Percentiles rank a stretch among this genome's conserved stretches.
Evolutionary conservation across 2,329 filamentous ascomycete species (phyloP).

Genomic region (Blastomyces parvus): DNA sequence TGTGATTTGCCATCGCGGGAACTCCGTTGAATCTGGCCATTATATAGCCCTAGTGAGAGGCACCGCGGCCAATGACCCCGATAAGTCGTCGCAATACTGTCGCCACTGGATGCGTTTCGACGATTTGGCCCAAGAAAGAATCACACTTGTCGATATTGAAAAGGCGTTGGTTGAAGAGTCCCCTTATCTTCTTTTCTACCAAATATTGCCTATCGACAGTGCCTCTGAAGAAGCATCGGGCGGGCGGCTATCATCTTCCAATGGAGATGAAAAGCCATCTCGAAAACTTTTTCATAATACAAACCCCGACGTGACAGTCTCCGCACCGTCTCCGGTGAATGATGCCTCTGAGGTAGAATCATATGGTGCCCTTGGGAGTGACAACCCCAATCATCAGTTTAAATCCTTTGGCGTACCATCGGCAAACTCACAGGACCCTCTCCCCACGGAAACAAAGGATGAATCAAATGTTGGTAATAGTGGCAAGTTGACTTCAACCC

Average conservation of each 20-base stretch:
- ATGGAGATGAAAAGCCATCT: not conserved
- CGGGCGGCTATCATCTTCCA: not conserved
- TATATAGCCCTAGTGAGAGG: conserved; percentile 81
- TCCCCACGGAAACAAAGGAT: not conserved
- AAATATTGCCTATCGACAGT: conserved; percentile 78
- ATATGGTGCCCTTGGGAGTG: not conserved
- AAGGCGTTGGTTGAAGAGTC: conserved; percentile 73
- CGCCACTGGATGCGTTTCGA: conserved; percentile 87
- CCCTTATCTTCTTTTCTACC: conserved; percentile 91
- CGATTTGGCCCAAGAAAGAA: conserved; percentile 64
- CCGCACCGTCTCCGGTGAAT: not conserved
- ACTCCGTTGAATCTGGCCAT: conserved; percentile 77
- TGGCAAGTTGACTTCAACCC: not conserved
- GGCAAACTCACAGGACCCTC: not conserved
- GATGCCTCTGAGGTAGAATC: not conserved
- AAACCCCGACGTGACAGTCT: not conserved
- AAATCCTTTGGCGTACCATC: not conserved
- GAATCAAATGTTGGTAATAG: not conserved
- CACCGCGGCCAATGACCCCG: conserved; percentile 34
- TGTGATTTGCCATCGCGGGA: conserved; percentile 82
- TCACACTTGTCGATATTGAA: conserved; percentile 68
- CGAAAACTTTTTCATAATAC: not conserved
- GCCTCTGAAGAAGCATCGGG: conserved; percentile 36
- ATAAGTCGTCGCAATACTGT: conserved; percentile 48
- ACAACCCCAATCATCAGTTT: not conserved